Evolutionary conservation across 495 filamentous ascomycete species (phyloP).

Genomic region (Sphaerosporella brunnea): DNA sequence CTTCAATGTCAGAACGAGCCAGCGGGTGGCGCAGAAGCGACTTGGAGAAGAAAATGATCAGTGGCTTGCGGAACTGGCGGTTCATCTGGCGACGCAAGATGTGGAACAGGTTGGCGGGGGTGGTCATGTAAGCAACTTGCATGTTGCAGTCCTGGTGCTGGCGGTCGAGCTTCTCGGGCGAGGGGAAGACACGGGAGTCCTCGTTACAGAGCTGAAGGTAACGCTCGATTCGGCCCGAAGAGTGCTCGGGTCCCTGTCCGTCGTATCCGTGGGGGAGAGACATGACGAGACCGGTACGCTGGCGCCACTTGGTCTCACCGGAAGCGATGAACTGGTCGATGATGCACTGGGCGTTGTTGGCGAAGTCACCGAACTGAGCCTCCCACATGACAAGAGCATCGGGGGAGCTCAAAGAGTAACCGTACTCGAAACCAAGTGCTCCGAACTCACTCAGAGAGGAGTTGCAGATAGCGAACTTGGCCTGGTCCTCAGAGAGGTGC

Average conservation of each 20-base stretch:
- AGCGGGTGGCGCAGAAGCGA: slow-evolving; percentile 80
- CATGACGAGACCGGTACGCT: slow-evolving; percentile 85
- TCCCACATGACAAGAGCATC: slow-evolving; percentile 98
- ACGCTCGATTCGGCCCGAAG: slow-evolving; percentile 90
- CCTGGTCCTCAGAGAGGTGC: slow-evolving; percentile 74
- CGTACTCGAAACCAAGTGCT: slow-evolving; percentile 92
- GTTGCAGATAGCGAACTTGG: slow-evolving; percentile 88
- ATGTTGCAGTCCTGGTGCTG: slow-evolving; percentile 99
- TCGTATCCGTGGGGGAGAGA: slow-evolving; percentile 95
- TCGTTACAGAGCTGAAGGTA: slow-evolving; percentile 97
- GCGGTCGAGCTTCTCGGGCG: slow-evolving; percentile 70
- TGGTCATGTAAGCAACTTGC: slow-evolving; percentile 92
- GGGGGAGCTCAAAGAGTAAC: slow-evolving; percentile 90
- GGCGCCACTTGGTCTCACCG: slow-evolving; percentile 95
- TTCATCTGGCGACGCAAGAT: slow-evolving; percentile 93
- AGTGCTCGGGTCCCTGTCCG: slow-evolving; percentile 96
- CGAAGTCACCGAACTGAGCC: slow-evolving; percentile 97
- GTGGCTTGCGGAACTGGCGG: slow-evolving; percentile 93
- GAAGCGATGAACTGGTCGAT: slow-evolving; percentile 98
- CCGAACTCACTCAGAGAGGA: slow-evolving; percentile 93
- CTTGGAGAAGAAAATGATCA: slow-evolving; percentile 96
- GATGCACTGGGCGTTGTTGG: slow-evolving; percentile 97
- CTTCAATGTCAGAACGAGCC: slow-evolving; percentile 70
- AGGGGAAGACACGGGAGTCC: slow-evolving; percentile 82
- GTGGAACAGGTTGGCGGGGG: slow-evolving; percentile 88